Conservation (phyloP, 2,329 filamentous ascomycete genomes). For the Aspergillus sp. region DNA sequence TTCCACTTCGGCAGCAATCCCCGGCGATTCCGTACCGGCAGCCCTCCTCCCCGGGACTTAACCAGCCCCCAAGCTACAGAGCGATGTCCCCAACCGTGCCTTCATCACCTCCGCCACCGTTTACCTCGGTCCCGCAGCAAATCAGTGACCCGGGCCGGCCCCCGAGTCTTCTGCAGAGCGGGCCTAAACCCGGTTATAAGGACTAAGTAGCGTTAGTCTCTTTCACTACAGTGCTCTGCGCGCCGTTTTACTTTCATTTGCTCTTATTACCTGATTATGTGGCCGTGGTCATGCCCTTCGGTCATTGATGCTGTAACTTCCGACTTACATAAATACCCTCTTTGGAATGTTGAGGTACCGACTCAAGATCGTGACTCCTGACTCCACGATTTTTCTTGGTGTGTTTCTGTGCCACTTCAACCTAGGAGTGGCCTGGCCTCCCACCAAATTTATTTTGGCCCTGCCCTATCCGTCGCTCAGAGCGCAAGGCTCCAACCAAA, state of each 20-base stretch:
- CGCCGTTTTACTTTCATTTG: not conserved
- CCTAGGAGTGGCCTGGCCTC: not conserved
- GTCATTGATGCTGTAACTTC: not conserved
- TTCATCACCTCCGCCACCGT: constrained; percentile 33
- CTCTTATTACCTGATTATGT: not conserved
- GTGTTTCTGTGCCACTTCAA: not conserved
- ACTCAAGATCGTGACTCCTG: not conserved
- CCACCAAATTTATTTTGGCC: not conserved
- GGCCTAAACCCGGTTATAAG: constrained; percentile 36
- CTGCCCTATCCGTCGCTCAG: not conserved
- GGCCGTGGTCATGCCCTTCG: not conserved
- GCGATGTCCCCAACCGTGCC: constrained; percentile 25
- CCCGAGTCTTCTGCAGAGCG: constrained; percentile 42
- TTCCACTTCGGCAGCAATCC: constrained; percentile 13
- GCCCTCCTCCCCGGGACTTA: constrained; percentile 21
- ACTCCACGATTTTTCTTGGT: not conserved
- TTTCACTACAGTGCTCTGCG: not conserved
- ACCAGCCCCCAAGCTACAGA: constrained; percentile 13
- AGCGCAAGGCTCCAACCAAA: not conserved
- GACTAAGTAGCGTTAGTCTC: constrained; percentile 19
- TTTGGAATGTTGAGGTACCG: not conserved
- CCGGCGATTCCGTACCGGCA: constrained; percentile 13
- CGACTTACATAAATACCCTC: too few species aligned
- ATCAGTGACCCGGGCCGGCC: constrained; percentile 32
- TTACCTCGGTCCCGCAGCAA: constrained; percentile 21